phyloP scores from a whole-genome alignment of 2,329 filamentous ascomycete species.

The Sporothrix sp. region DNA sequence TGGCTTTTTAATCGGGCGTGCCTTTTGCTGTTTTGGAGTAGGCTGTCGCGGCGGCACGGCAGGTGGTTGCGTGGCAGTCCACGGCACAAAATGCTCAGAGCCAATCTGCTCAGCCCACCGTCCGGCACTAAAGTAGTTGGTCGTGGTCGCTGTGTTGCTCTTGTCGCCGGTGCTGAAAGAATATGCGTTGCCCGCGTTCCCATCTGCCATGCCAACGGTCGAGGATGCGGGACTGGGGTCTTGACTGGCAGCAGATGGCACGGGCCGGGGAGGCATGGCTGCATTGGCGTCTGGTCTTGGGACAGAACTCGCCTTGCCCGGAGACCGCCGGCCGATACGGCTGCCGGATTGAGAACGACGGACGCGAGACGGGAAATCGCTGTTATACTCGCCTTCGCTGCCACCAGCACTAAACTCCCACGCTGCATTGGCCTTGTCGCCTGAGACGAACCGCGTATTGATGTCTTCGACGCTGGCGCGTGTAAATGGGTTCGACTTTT shows the following conservation, averaged over 20 bases:
- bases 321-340: conserved; percentile 32
- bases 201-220: conserved; percentile 6
- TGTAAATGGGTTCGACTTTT: conserved; percentile 27
- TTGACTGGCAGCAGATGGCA: conserved; percentile 11
- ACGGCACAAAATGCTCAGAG: conserved; percentile 44
- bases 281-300: conserved; percentile 3
- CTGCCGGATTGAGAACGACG: conserved; percentile 31
- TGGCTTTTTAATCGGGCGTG: conserved; percentile 43
- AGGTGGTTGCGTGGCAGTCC: conserved; percentile 20
- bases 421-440: conserved; percentile 32
- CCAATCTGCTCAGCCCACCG: conserved; percentile 46
- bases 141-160: conserved; percentile 19
- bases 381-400: conserved; percentile 21
- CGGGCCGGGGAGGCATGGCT: not conserved
- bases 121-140: conserved; percentile 38
- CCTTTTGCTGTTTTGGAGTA: conserved; percentile 29
- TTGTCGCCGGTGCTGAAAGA: not conserved
- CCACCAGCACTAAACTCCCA: conserved; percentile 46
- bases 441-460: conserved; percentile 49
- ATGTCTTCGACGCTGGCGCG: conserved; percentile 50
- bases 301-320: conserved; percentile 11
- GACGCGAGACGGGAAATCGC: conserved; percentile 21
- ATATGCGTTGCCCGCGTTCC: conserved; percentile 13
- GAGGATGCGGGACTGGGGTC: conserved; percentile 13
- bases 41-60: conserved; percentile 36